Base-by-base conservation (phyloP, 2,329 filamentous ascomycete genomes). In the Coniochaeta prunicola region DNA sequence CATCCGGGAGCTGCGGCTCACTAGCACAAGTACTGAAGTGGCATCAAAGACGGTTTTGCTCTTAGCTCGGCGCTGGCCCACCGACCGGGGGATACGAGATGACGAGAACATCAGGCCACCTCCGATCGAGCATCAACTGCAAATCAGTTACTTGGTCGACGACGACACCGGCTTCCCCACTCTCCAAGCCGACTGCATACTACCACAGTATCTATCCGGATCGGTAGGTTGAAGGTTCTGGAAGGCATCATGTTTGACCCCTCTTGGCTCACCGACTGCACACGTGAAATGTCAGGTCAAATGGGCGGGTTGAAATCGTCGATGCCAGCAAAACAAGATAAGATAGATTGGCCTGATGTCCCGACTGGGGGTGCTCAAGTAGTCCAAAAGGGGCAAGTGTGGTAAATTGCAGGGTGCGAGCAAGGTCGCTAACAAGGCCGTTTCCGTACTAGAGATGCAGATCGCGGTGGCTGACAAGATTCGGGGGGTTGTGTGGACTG, bases 81-180 rank as follows among this genome's bases (percentile, higher is more conserved):
- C 45, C 45, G 45, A 17, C 26, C n/a, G n/a, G n/a, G n/a, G n/a
- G 45, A 26, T 28, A 50, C 24, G 45, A 50, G 24, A 50, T 50
- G 45, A 50, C 45, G 45, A 50, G 45, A 50, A n/a, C 30, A 50
- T 50, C 45, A 50, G 45, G 30, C 45, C 45, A 50, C 45, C 36
- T 28, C 3, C 21, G 40, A 45, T 45, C 40, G 21, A 21, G 2
- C 40, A 45, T 21, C 40, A n/a, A n/a, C 36, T 38, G 36, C 36
- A 38, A n/a, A n/a, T 15, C 34, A 36, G 38, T 4, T 38, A n/a
- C 4, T 6, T 21, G 6, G 40, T 21, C 40, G 40, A 45, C 40
- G 40, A 12, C 40, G 40, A 24, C 12, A 24, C 36, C 7, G 36
- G 15, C 36, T 12, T 40, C 15, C 10, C 5, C 5, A n/a, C 36